phyloP scores from a whole-genome alignment of 176 grass and related monocot species.

The Elymus sibiricus region DNA sequence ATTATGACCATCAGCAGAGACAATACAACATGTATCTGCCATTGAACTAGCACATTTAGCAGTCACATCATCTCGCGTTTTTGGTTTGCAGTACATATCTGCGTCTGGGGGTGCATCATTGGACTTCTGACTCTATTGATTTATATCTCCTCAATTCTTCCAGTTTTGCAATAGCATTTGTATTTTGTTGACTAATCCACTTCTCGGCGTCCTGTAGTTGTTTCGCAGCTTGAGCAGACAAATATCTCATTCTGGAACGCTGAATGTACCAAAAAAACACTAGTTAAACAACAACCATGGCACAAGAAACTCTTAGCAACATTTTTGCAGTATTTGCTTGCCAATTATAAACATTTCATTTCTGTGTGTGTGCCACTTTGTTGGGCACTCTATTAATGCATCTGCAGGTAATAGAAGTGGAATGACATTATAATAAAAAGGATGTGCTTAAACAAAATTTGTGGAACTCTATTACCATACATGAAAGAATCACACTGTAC shows the following conservation, averaged over 20 bases:
- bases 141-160: constrained; percentile 50
- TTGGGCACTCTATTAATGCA: not conserved
- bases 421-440: constrained; percentile 10
- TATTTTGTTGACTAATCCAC: constrained; percentile 46
- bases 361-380: not conserved
- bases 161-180: constrained; percentile 56
- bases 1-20: constrained; percentile 18
- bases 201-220: constrained; percentile 52
- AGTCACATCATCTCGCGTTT: not conserved
- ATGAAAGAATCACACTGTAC: not conserved
- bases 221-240: constrained; percentile 56
- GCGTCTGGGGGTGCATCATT: constrained; percentile 17
- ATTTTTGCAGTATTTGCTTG: not conserved
- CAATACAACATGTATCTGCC: not conserved
- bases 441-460: not conserved
- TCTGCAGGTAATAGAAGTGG: not conserved
- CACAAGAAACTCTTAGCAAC: not conserved
- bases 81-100: constrained; percentile 14
- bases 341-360: not conserved
- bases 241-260: constrained; percentile 49
- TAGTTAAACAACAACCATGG: constrained; percentile 14
- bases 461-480: not conserved
- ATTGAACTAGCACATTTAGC: constrained; percentile 3
- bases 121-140: not conserved
- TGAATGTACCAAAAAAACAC: constrained; percentile 37